Percentiles rank a stretch among this genome's conserved stretches.
Evolutionary conservation across 1,284 basidiomycete species (phyloP).

Genomic region (Fomitopsis palustris): DNA sequence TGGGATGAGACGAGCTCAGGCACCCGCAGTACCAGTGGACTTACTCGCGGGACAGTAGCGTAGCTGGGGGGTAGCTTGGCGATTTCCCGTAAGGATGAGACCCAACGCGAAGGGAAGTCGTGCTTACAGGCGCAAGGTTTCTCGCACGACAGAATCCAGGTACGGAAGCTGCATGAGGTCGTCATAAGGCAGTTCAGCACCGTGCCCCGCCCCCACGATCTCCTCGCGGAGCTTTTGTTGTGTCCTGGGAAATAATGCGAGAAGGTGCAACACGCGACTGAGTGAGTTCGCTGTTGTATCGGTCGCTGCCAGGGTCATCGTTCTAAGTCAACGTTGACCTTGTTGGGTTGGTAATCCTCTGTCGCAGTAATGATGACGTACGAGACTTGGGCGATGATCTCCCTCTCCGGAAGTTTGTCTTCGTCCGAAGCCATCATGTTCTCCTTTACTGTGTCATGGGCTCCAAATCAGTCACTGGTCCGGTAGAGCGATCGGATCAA

Average conservation of each 20-base stretch:
- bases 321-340: not conserved
- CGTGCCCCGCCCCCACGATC: conserved; percentile 2
- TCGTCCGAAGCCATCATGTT: conserved; percentile 12
- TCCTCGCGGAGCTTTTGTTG: conserved; percentile 11
- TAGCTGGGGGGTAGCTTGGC: conserved; percentile 2
- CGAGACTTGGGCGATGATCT: conserved; percentile 18
- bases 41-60: conserved; percentile 5
- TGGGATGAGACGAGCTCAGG: not conserved
- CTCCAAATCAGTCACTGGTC: not conserved
- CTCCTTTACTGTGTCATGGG: conserved; percentile 7
- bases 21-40: not conserved
- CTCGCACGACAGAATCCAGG: conserved; percentile 29
- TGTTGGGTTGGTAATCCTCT: not conserved
- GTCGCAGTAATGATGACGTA: not conserved
- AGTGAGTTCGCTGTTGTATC: conserved; percentile 10
- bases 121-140: conserved; percentile 25
- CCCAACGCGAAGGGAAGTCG: not conserved
- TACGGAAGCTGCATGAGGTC: conserved; percentile 25
- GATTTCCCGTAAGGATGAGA: too few relatives aligned
- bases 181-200: conserved; percentile 24
- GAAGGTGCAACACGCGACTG: conserved; percentile 1
- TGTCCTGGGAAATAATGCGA: conserved; percentile 5
- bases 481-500: not conserved
- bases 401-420: conserved; percentile 14
- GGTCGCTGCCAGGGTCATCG: conserved; percentile 11